Conservation (phyloP, 176 grass and related monocot species). For the Carex littledalei region DNA sequence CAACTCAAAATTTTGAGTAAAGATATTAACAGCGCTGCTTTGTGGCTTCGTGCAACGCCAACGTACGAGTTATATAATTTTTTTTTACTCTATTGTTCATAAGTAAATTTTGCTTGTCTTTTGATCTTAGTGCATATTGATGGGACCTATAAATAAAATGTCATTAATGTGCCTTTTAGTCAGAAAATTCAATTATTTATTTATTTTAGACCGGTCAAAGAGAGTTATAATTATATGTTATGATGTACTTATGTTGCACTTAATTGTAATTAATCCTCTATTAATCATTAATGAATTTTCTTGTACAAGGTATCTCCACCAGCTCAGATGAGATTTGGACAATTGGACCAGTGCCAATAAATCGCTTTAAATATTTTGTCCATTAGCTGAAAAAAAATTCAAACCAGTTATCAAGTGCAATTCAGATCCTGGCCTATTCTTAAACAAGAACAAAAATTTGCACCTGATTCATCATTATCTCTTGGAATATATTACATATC, state of each 20-base stretch:
- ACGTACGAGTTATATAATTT: too few relatives aligned
- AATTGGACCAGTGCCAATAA: conserved; percentile 12
- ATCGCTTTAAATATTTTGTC: conserved; percentile 14
- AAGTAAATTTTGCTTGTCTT: background rate
- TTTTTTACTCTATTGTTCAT: too few relatives aligned
- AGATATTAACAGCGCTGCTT: too few relatives aligned
- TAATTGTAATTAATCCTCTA: background rate
- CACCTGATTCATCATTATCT: conserved; percentile 16
- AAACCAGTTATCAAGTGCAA: background rate
- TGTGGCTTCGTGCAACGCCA: too few relatives aligned
- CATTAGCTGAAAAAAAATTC: background rate
- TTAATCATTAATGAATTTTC: conserved; percentile 4
- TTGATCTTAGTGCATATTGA: background rate
- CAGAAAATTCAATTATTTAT: background rate
- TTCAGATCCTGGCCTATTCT: background rate
- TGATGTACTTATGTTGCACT: background rate
- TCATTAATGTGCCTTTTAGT: background rate
- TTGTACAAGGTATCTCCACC: conserved; percentile 3
- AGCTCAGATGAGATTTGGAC: background rate
- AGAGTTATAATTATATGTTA: background rate
- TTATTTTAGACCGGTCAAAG: background rate
- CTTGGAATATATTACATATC: background rate
- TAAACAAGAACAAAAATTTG: conserved; percentile 19
- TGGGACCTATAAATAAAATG: background rate
- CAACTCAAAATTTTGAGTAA: too few relatives aligned